Base-by-base conservation (phyloP, 2,329 filamentous ascomycete genomes). In the Colletotrichum limetticola region DNA sequence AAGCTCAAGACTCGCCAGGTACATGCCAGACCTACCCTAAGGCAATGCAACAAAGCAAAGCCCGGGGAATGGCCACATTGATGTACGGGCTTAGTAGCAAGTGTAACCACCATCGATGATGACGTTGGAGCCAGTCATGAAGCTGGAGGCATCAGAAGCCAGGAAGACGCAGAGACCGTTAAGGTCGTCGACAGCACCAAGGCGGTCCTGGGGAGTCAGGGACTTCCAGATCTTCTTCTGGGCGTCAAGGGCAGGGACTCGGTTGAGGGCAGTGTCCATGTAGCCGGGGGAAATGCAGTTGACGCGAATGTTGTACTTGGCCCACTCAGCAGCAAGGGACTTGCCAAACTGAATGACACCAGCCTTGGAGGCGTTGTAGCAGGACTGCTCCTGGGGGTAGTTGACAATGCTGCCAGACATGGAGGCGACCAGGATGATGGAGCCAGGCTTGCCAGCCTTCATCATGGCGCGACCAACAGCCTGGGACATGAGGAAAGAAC, bases 321-420 rank as follows among this genome's bases (percentile, higher is more conserved):
- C 93, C 94, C 94, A 96, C 85, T 97, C 94, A 68, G 93, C 93
- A 56, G 93, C 94, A 28, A 97, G 90, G 4, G 93, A 95, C 86
- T 94, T 94, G 83, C 91, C 92, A 66, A 95, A 89, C 84, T 94
- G 92, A 76, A 94, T 89, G 49, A 95, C 92, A 78, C 91, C 93
- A 19, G 94, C 93, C 89, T 95, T 95, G 83, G 92, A 94, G 35
- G 93, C 93, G 79, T 95, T 95, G 89, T 96, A 96, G 83, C 92
- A 94, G 59, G 88, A 91, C 85, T 95, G 93, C 85, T 95, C 92
- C 84, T 95, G 93, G 7, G 93, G 94, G 86, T 92, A 95, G 90
- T 96, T 96, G 88, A 95, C 94, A 76, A 96, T 91, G 84, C 91
- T 90, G 76, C 93, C 94, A 62, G 92, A 94, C 93, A 96, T 95